These are phyloP conservation scores for Solanum chmielewskii DNA, from an alignment of 257 asterid species.

Conservation along the genomic window DNA sequence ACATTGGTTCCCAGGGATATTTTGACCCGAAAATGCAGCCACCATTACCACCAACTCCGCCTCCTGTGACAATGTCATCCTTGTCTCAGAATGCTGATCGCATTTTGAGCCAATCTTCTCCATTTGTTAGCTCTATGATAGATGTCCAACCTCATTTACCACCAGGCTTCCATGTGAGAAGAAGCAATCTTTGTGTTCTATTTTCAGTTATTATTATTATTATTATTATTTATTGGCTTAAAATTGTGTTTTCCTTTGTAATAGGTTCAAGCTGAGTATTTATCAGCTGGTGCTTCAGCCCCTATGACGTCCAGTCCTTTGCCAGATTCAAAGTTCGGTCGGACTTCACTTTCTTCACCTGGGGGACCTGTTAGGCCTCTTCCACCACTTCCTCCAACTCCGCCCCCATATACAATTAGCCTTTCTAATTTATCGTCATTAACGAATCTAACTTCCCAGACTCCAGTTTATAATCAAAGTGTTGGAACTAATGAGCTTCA, in stretches of 20 bases:
- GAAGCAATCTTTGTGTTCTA: not conserved
- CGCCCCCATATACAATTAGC: conserved; percentile 60
- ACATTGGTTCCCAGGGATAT: conserved; percentile 44
- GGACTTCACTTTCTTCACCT: conserved; percentile 52
- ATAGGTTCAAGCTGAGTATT: conserved; percentile 64
- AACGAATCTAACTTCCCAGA: conserved; percentile 36
- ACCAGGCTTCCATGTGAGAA: conserved; percentile 49
- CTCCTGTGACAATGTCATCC: conserved; percentile 43
- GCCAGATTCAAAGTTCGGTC: conserved; percentile 39
- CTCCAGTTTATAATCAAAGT: conserved; percentile 40
- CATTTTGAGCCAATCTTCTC: conserved; percentile 32
- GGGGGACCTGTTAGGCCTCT: conserved; percentile 48
- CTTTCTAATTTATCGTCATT: conserved; percentile 26
- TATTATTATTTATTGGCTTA: not conserved
- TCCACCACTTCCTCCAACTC: conserved; percentile 86
- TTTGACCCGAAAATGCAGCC: conserved; percentile 51
- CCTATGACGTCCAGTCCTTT: conserved; percentile 20
- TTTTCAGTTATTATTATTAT: not conserved
- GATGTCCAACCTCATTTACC: conserved; percentile 40
- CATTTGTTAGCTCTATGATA: conserved; percentile 23
- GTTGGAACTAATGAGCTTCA: conserved; percentile 41
- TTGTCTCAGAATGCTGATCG: conserved; percentile 43
- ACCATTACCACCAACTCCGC: conserved; percentile 57
- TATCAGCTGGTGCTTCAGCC: conserved; percentile 28
- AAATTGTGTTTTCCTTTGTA: conserved; percentile 9